Evolutionary conservation across 345 rosid species (phyloP).

Genomic region (Citrus maxima): DNA sequence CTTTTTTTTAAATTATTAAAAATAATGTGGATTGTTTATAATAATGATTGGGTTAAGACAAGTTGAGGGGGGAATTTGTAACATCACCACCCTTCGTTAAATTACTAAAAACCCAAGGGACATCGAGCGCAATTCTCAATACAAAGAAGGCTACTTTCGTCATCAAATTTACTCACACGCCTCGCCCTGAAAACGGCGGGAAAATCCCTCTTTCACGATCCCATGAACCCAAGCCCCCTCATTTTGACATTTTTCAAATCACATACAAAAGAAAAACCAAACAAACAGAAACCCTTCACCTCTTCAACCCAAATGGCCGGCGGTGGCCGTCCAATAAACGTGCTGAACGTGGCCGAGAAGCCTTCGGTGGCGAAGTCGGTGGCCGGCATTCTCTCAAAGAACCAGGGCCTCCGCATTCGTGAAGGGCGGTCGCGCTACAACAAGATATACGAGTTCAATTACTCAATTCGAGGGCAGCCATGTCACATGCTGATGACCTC

Average conservation of each 20-base stretch:
- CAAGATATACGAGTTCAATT: conserved; percentile 88
- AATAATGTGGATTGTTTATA: too few species aligned
- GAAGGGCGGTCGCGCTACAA: conserved; percentile 95
- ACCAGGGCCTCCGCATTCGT: conserved; percentile 57
- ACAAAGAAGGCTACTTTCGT: not conserved
- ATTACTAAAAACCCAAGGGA: not conserved
- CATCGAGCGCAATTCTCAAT: not conserved
- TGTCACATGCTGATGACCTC: conserved; percentile 94
- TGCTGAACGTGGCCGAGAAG: conserved; percentile 94
- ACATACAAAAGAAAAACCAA: not conserved
- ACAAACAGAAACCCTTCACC: not conserved
- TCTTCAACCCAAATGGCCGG: conserved; percentile 38
- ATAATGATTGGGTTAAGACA: too few species aligned
- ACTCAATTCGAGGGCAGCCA: conserved; percentile 69
- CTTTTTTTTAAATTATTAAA: too few species aligned
- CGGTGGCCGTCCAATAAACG: conserved; percentile 53
- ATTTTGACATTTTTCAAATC: not conserved
- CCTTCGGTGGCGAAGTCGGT: conserved; percentile 99
- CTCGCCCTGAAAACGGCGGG: conserved; percentile 24
- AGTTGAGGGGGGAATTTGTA: too few species aligned
- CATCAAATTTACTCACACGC: not conserved
- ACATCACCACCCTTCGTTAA: too few species aligned
- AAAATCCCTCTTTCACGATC: conserved; percentile 3
- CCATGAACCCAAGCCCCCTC: not conserved
- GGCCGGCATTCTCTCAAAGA: conserved; percentile 64